Evolutionary conservation across 169 alveolate genomes (phyloP), one percentile per base, ranked within the genome.

Genomic region (Plasmodium knowlesi): DNA sequence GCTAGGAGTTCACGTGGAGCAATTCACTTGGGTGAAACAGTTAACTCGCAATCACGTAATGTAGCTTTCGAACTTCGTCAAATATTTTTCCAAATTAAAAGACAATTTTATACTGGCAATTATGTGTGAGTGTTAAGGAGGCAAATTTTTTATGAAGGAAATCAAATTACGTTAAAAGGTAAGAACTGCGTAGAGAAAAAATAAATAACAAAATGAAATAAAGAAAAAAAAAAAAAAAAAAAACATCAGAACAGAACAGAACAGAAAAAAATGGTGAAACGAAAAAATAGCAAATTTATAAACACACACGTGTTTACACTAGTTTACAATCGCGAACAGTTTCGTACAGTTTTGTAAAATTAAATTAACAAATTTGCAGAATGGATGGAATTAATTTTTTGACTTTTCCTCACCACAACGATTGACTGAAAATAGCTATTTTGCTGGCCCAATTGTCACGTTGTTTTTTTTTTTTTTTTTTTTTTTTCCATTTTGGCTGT

Each of bases 121-220:
- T 76, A 43, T 78, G 50, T 46, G 81, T 73, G 39, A 43, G 28
- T 12, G 54, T 25, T 84, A 16, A 85, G 25, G 39, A 1, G 41
- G 46, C 32, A 19, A 32, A 34, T 88, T 67, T 78, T 78, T 30
- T 88, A 54, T 88, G 32, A 57, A 53, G 25, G 46, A 85, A 28
- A 76, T 85, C 34, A 74, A 50, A 46, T 85, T 74, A 41, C 6
- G 67, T 16, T 39, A 85, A 78, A 88, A 57, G 28, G 81, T 88
- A 30, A 43, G 10, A 84, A 84, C 12, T 73, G 79, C 6, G 70
- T 74, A 88, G 50, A 39, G 78, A 84, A 84, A 84, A 72, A 84
- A 84, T 28, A 73, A 73, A 73, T 32, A 84, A 73, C 25, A 43
- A 72, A 46, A 50, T n/a, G 61, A 67, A 70, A 70, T 30, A 83